Base-by-base conservation (phyloP, 2,329 filamentous ascomycete genomes). In the Magnaporthiopsis incrustans region DNA sequence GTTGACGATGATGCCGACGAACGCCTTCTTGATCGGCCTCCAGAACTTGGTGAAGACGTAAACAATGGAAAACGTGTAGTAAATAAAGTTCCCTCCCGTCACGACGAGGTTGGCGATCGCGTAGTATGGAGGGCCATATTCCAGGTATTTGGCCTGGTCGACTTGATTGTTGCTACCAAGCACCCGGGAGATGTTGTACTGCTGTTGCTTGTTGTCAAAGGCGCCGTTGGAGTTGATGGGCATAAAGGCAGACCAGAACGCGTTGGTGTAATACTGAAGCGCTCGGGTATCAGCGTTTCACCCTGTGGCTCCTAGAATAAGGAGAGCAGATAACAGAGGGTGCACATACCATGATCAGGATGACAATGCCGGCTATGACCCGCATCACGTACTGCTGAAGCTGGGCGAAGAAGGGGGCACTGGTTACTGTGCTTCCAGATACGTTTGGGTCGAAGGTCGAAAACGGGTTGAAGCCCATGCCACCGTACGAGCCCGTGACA, bases 401-500 rank as follows among this genome's bases (percentile, higher is more conserved):
- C 73, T 73, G 60, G 8, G 60, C 38, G 64, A 79, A 79, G 61
- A 80, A 80, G 0, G 78, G 78, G 6, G 60, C 44, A 27, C 56
- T 62, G 44, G 56, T 62, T 6, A 53, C 56, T 30, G 12, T 27
- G 26, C 18, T 56, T 22, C 60, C 60, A 35, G 60, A 62, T 18
- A 78, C 72, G 61, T 82, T 83, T 75, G 79, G 81, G 70, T 84
- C 81, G 50, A 82, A 82, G 0, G 77, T 82, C 0, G 81, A 78
- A 5, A 81, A 68, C 0, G 78, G 81, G 67, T 81, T 83, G 71
- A 81, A 81, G 6, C 75, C 81, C 50, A 81, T 70, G 0, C 77
- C 77, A 0, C 74, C 72, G 1, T 70, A 71, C 0, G 77, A 76
- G 0, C 79, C 78, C 10, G 67, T 82, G 18, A 82, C 69, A 6